A percentile compares a stretch with the other conserved stretches of the same genome.
These are phyloP conservation scores for Daedaleopsis nitida DNA, from an alignment of 768 basidiomycete genomes.

Conservation along the genomic window DNA sequence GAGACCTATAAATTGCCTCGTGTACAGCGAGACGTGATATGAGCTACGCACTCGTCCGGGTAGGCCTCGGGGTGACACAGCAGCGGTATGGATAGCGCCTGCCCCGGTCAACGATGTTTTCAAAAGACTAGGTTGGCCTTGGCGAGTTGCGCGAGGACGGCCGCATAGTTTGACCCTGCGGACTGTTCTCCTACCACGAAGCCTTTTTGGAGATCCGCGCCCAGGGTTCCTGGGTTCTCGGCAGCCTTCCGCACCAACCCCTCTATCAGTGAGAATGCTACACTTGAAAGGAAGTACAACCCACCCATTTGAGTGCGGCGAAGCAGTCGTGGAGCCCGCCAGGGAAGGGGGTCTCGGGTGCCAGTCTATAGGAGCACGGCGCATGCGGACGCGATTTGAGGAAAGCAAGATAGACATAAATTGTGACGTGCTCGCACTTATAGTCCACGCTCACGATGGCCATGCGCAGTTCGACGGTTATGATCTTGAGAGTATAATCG, in stretches of 20 bases:
- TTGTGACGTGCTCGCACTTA: background rate
- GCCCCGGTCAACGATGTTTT: conserved; percentile 26
- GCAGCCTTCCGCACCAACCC: conserved; percentile 4
- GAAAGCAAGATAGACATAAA: background rate
- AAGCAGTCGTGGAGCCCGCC: conserved; percentile 24
- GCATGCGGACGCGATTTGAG: background rate
- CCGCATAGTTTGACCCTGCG: conserved; percentile 26
- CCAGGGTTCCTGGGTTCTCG: conserved; percentile 8
- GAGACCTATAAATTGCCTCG: too few species aligned
- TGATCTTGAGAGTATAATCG: conserved; percentile 19
- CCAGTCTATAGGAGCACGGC: conserved; percentile 15
- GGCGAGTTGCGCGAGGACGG: conserved; percentile 24
- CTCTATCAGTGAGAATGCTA: too few species aligned
- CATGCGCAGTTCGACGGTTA: conserved; percentile 19
- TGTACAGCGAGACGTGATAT: background rate
- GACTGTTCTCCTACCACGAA: conserved; percentile 30
- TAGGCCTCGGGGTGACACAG: conserved; percentile 23
- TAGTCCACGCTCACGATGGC: conserved; percentile 20
- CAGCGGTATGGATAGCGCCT: conserved; percentile 24
- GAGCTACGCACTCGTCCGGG: conserved; percentile 22
- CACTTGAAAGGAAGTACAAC: background rate
- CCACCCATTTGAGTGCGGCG: conserved; percentile 30
- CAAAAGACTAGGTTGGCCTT: conserved; percentile 27
- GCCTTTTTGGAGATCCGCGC: conserved; percentile 22
- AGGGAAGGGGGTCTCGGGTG: conserved; percentile 30